Percentiles rank a stretch among this genome's conserved stretches.
phyloP scores from a whole-genome alignment of 352 stramenopile genomes.

The Phytophthora pluvialis region DNA sequence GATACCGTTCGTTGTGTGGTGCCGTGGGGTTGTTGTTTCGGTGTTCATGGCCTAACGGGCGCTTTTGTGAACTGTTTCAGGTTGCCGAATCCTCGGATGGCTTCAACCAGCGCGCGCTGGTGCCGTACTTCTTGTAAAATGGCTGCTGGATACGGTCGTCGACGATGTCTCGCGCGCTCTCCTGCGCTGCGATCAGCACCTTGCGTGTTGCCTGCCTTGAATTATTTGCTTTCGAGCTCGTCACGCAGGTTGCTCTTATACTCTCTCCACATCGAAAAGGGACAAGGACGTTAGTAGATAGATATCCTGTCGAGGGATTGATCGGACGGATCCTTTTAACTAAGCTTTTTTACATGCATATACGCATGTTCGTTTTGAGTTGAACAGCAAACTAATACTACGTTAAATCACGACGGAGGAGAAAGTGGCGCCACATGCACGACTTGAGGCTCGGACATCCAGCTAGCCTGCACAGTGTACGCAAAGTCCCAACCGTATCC shows the following conservation, averaged over 20 bases:
- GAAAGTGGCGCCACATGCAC: constrained; percentile 55
- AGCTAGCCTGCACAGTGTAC: constrained; percentile 67
- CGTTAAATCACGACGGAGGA: constrained; percentile 24
- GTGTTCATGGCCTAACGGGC: constrained; percentile 14
- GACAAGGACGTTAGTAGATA: constrained; percentile 50
- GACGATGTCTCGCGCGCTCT: constrained; percentile 17
- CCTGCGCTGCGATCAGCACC: constrained; percentile 9
- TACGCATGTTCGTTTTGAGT: constrained; percentile 6
- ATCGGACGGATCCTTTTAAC: constrained; percentile 41
- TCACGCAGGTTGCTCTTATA: constrained; percentile 33
- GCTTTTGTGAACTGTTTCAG: constrained; percentile 35
- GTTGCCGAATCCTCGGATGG: constrained; percentile 86
- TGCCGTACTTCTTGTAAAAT: constrained; percentile 90
- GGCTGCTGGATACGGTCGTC: constrained; percentile 17
- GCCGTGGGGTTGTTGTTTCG: constrained; percentile 12
- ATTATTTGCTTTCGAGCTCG: constrained; percentile 34
- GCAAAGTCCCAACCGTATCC: constrained; percentile 80
- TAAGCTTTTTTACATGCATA: constrained; percentile 35
- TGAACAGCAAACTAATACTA: constrained; percentile 6
- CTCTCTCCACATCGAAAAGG: constrained; percentile 50
- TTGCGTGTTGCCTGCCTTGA: constrained; percentile 30
- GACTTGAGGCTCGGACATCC: constrained; percentile 59
- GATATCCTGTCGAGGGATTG: constrained; percentile 45
- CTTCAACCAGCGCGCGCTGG: constrained; percentile 74
- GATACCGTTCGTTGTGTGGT: constrained; percentile 11